Percentiles rank a stretch among this genome's conserved stretches.
Conservation (phyloP, 768 basidiomycete species). For the Candolleomyces efflorescens region DNA sequence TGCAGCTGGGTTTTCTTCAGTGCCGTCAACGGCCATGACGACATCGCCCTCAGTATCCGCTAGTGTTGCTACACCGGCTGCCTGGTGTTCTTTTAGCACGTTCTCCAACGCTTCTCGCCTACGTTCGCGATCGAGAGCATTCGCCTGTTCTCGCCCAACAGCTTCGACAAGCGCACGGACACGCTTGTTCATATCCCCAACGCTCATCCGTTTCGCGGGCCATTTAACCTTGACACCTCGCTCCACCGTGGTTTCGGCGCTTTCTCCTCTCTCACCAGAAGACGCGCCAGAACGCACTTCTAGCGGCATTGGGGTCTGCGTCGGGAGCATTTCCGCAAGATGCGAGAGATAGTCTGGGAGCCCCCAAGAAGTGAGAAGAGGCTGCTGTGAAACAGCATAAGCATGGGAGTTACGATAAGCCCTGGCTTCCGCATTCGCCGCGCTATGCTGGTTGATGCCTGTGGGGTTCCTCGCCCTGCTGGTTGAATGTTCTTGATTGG, state of each 20-base stretch:
- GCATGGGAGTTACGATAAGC: constrained; percentile 79
- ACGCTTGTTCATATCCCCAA: constrained; percentile 97
- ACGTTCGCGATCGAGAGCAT: constrained; percentile 64
- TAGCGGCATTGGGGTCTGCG: constrained; percentile 67
- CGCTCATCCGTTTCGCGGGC: constrained; percentile 91
- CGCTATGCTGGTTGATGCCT: constrained; percentile 34
- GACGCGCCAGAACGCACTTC: constrained; percentile 53
- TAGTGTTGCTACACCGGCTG: not conserved
- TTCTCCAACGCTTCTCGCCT: constrained; percentile 65
- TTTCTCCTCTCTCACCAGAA: constrained; percentile 37
- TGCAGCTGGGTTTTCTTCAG: constrained; percentile 24
- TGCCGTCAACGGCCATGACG: constrained; percentile 16
- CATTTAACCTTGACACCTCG: constrained; percentile 87
- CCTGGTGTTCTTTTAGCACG: constrained; percentile 37
- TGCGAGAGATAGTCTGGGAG: constrained; percentile 92
- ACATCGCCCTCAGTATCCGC: not conserved
- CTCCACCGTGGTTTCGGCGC: constrained; percentile 60
- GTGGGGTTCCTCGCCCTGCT: constrained; percentile 44
- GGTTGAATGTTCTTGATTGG: constrained; percentile 37
- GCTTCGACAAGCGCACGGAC: constrained; percentile 88
- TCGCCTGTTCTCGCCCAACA: constrained; percentile 87
- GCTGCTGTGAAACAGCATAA: constrained; percentile 74
- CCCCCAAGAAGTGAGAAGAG: constrained; percentile 81
- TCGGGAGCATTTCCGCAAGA: constrained; percentile 79
- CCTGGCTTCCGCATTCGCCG: constrained; percentile 47